Percentiles rank a stretch among this genome's conserved stretches.
phyloP scores from a whole-genome alignment of 31 red algal species.

The Odonthalia washingtoniensis region DNA sequence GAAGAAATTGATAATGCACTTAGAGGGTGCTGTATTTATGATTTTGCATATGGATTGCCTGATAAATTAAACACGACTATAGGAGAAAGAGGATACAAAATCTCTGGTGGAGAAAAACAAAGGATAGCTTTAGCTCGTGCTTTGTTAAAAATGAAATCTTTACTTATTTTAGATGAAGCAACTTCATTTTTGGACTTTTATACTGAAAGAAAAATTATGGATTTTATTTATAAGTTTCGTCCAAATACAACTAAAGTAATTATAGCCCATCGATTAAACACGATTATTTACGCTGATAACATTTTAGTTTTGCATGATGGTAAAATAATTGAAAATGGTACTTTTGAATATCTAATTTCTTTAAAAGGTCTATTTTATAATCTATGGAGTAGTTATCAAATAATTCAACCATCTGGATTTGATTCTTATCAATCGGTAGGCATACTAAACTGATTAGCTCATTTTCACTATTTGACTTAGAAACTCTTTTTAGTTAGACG shows the following conservation, averaged over 20 bases:
- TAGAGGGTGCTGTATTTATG: conserved; percentile 78
- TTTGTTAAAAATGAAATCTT: conserved; percentile 68
- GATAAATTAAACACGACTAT: conserved; percentile 87
- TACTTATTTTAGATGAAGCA: conserved; percentile 92
- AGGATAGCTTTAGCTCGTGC: conserved; percentile 71
- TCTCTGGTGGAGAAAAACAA: conserved; percentile 98
- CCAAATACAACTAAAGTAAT: conserved; percentile 78
- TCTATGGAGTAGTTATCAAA: conserved; percentile 82
- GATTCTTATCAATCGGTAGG: not conserved
- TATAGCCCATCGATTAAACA: conserved; percentile 93
- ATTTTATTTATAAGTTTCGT: conserved; percentile 67
- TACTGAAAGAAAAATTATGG: conserved; percentile 86
- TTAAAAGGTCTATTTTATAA: conserved; percentile 71
- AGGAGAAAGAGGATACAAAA: conserved; percentile 87
- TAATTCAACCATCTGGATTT: conserved; percentile 1
- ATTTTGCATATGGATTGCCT: conserved; percentile 76
- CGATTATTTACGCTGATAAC: conserved; percentile 80
- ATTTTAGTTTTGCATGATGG: conserved; percentile 96
- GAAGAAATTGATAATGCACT: conserved; percentile 86
- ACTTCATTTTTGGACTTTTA: conserved; percentile 89
- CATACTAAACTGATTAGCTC: too few species aligned
- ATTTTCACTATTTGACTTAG: too few species aligned
- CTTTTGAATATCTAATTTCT: conserved; percentile 58
- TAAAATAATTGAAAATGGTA: conserved; percentile 78
- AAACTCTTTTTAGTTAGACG: too few species aligned